These are phyloP conservation scores for Tetradesmus obliquus DNA, from an alignment of 139 green algal species.

Conservation along the genomic window DNA sequence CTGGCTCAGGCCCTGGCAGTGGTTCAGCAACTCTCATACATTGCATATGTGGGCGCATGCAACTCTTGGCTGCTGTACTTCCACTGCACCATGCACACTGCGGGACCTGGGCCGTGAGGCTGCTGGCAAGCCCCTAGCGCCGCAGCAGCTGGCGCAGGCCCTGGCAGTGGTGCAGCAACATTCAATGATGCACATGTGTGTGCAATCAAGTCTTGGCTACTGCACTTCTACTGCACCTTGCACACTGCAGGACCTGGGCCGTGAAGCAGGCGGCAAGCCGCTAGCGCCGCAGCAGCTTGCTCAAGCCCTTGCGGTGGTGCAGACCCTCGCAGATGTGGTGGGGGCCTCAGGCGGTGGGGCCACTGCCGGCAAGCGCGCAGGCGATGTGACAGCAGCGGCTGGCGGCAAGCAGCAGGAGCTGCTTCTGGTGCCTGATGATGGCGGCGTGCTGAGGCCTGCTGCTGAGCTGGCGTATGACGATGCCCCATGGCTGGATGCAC, in stretches of 20 bases:
- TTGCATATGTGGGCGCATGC: no score
- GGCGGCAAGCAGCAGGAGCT: not conserved
- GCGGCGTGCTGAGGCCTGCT: constrained; percentile 59
- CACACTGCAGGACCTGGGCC: constrained; percentile 28
- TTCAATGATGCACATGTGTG: no score
- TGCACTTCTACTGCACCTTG: not conserved
- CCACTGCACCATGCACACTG: not conserved
- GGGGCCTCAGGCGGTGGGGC: constrained; percentile 40
- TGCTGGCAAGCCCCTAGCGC: constrained; percentile 45
- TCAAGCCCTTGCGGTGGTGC: constrained; percentile 65
- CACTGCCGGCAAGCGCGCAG: constrained; percentile 28
- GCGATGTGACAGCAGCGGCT: constrained; percentile 21
- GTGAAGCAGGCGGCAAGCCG: constrained; percentile 12
- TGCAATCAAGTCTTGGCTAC: not conserved
- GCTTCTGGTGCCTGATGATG: constrained; percentile 72
- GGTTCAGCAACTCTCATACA: constrained; percentile 47
- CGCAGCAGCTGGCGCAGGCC: constrained; percentile 62
- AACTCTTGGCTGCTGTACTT: not conserved
- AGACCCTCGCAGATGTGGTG: constrained; percentile 48
- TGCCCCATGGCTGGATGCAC: constrained; percentile 74
- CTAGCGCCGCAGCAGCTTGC: constrained; percentile 60
- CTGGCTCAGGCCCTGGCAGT: constrained; percentile 71
- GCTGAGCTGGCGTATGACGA: constrained; percentile 81
- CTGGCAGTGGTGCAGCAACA: constrained; percentile 55
- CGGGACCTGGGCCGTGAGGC: constrained; percentile 24